Percentiles rank a stretch among this genome's conserved stretches.
phyloP scores from a whole-genome alignment of 768 basidiomycete genomes.

The Kwoniella sp. region DNA sequence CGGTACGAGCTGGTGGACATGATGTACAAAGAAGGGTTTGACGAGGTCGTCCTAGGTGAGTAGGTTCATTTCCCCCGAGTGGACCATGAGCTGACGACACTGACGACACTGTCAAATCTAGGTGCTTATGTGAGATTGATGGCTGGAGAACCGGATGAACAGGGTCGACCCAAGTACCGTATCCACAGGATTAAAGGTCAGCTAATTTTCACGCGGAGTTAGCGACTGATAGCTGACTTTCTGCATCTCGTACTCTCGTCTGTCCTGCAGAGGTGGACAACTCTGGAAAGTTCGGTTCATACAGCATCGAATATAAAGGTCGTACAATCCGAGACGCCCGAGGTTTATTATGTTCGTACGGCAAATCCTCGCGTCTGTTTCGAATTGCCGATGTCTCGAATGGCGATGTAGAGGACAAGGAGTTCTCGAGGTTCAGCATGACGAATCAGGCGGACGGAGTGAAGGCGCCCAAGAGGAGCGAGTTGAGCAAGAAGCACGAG shows the following conservation, averaged over 20 bases:
- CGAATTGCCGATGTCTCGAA: conserved; percentile 89
- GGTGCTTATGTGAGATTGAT: conserved; percentile 85
- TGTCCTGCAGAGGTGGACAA: conserved; percentile 26
- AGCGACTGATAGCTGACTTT: conserved; percentile 8
- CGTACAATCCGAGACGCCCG: conserved; percentile 62
- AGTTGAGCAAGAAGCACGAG: conserved; percentile 65
- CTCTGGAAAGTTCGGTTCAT: conserved; percentile 34
- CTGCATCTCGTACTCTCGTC: background rate
- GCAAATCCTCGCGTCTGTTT: conserved; percentile 66
- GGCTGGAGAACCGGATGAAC: conserved; percentile 65
- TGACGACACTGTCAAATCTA: conserved; percentile 55
- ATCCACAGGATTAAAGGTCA: conserved; percentile 77
- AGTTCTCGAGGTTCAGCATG: conserved; percentile 62
- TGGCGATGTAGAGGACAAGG: conserved; percentile 60
- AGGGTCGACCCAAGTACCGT: conserved; percentile 69
- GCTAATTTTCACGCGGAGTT: conserved; percentile 43
- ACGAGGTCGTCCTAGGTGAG: conserved; percentile 76
- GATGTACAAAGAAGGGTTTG: conserved; percentile 79
- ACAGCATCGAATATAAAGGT: conserved; percentile 49
- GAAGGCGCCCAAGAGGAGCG: conserved; percentile 69
- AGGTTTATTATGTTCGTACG: conserved; percentile 74
- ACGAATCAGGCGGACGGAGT: conserved; percentile 64
- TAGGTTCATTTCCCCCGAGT: conserved; percentile 16
- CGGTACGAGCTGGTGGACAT: conserved; percentile 72
- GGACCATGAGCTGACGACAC: background rate